These are phyloP conservation scores for Scenedesmus sp. DNA, from an alignment of 163 green algal species.

Conservation along the genomic window DNA sequence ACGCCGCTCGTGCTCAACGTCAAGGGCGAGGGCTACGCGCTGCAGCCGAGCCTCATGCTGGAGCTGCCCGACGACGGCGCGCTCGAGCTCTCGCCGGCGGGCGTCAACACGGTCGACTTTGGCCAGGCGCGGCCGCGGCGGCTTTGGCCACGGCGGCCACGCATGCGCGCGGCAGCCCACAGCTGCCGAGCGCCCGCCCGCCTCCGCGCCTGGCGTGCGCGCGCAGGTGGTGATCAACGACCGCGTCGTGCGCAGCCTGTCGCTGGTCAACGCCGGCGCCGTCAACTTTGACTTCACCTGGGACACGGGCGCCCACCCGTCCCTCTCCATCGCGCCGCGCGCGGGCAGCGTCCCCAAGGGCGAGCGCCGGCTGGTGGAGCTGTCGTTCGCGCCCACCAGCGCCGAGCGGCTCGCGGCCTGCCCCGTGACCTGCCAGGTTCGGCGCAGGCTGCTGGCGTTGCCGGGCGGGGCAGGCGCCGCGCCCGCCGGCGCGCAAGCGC, in stretches of 20 bases:
- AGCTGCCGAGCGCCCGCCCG: not conserved
- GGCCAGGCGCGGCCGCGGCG: constrained; percentile 62
- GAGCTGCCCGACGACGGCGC: constrained; percentile 67
- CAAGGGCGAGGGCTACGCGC: constrained; percentile 84
- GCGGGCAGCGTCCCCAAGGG: constrained; percentile 69
- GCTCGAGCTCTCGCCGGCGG: constrained; percentile 55
- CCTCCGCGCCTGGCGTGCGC: not conserved
- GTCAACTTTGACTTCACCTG: constrained; percentile 78
- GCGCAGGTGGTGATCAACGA: constrained; percentile 81
- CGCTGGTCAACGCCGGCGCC: constrained; percentile 73
- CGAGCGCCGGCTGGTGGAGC: constrained; percentile 64
- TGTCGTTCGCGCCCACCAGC: constrained; percentile 71
- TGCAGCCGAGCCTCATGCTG: constrained; percentile 73
- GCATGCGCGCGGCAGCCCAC: too few species aligned
- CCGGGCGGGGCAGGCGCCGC: too few species aligned
- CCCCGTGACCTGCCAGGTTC: constrained; percentile 48
- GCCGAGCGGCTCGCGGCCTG: constrained; percentile 54
- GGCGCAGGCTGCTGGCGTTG: too few species aligned
- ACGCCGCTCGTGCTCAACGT: constrained; percentile 77
- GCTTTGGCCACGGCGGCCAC: too few species aligned
- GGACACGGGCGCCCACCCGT: constrained; percentile 61
- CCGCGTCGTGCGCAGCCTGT: constrained; percentile 60
- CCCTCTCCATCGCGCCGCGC: constrained; percentile 63
- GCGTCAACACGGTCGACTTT: constrained; percentile 79
- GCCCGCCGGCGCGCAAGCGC: too few species aligned